A percentile compares a stretch with the other conserved stretches of the same genome.
Conservation (phyloP, 257 asterid species). For the Ilex aquifolium region DNA sequence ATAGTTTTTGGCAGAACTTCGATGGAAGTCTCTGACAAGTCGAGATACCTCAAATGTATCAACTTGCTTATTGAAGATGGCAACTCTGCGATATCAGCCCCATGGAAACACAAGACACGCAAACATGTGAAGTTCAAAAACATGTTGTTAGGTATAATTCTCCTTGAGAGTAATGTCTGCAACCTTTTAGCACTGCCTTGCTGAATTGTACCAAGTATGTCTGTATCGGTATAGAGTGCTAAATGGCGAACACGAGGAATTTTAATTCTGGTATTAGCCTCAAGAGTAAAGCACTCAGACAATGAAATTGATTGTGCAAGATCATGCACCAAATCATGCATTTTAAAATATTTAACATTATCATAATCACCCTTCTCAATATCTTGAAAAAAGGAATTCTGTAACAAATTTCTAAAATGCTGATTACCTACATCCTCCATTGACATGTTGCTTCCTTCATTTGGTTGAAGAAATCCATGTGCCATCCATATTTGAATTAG, state of each 20-base stretch:
- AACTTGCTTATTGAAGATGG: constrained; percentile 7
- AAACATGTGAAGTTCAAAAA: constrained; percentile 12
- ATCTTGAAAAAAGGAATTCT: constrained; percentile 20
- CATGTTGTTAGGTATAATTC: not conserved
- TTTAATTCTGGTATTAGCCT: not conserved
- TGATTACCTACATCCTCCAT: constrained; percentile 19
- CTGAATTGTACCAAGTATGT: not conserved
- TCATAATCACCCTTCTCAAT: not conserved
- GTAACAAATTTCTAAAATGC: constrained; percentile 10
- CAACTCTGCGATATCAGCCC: not conserved
- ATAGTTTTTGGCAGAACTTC: constrained; percentile 9
- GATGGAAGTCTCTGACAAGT: constrained; percentile 2
- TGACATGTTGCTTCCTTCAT: not conserved
- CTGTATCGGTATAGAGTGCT: not conserved
- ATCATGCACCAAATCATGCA: constrained; percentile 33
- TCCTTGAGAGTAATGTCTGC: constrained; percentile 11
- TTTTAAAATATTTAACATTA: constrained; percentile 9
- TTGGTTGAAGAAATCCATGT: constrained; percentile 7
- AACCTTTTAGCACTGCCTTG: constrained; percentile 8
- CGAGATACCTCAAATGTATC: constrained; percentile 22
- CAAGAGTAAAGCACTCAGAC: not conserved
- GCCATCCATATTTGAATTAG: constrained; percentile 33
- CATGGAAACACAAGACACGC: constrained; percentile 6
- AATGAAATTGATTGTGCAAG: constrained; percentile 8
- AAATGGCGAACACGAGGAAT: constrained; percentile 4